Base-by-base conservation (phyloP, 164 flowering plant genomes). In the Stephania yunnanensis region DNA sequence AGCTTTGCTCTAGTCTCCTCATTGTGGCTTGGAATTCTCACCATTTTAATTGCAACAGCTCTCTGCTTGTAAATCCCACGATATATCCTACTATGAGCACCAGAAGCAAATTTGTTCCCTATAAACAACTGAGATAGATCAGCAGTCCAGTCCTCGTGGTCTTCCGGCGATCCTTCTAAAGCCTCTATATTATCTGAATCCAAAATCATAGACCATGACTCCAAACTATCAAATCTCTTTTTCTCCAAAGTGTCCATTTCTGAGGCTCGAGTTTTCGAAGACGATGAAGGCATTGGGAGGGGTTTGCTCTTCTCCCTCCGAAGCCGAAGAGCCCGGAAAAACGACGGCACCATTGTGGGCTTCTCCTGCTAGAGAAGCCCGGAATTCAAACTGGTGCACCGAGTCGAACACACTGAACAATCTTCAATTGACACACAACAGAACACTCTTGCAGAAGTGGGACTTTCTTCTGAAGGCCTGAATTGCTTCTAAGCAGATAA, bases 21-120 rank as follows among this genome's bases (percentile, higher is more conserved):
- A 66, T 85, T 84, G 30, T 94, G 91, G 45, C 81, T 89, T 8
- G 95, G 95, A 70, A 91, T 85, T 68, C 96, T 85, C 68, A 93
- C 97, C 98, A 95, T 91, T 80, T 95, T 95, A 73, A 95, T 92
- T 3, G 99, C 99, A 30, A 92, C 99, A 5, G 98, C 98, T 76
- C 95, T 87, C 84, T 93, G 97, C 86, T 95, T 93, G 81, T 95
- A 95, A 74, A 93, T 95, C 25, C 99, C 98, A 5, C 98, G 79
- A 74, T 92, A 95, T 61, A 95, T 93, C 77, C 97, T 74, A 73
- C 99, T 95, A 64, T 91, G 94, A 12, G 98, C 95, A 0, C 99
- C 99, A 0, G 98, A 92, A 36, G 98, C 99, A 73, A 95, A 95
- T 80, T 92, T 95, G 83, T 93, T 93, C 1, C 99, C 98, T 4